Conservation (phyloP, 2,329 filamentous ascomycete species). For the Claviceps maximensis region DNA sequence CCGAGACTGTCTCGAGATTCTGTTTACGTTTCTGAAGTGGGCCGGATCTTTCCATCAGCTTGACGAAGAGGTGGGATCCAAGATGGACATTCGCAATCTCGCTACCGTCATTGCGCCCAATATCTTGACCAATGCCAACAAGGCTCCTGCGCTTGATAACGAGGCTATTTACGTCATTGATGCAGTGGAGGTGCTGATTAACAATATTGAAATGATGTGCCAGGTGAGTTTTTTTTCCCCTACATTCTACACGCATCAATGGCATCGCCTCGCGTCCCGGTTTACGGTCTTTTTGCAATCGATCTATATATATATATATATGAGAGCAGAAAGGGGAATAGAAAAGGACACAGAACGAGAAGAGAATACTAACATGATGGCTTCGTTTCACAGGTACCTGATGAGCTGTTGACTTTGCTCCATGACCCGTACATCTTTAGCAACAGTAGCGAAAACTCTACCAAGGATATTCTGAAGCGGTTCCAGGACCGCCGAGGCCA, state of each 20-base stretch:
- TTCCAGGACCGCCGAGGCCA: slow-evolving; percentile 65
- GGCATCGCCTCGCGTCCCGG: not conserved
- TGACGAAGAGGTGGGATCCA: slow-evolving; percentile 91
- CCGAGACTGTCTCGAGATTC: slow-evolving; percentile 83
- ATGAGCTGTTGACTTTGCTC: slow-evolving; percentile 76
- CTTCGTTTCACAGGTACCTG: slow-evolving; percentile 56
- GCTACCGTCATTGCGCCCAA: slow-evolving; percentile 97
- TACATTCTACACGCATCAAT: too few species aligned
- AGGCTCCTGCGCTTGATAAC: slow-evolving; percentile 57
- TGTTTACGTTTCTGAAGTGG: slow-evolving; percentile 96
- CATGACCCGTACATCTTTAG: slow-evolving; percentile 74
- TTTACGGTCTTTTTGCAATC: not conserved
- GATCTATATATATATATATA: too few species aligned
- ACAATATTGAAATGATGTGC: slow-evolving; percentile 91
- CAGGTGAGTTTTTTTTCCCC: slow-evolving; percentile 52
- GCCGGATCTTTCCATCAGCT: slow-evolving; percentile 93
- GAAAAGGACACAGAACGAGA: not conserved
- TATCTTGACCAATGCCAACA: slow-evolving; percentile 62
- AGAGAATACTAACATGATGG: not conserved
- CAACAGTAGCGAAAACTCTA: slow-evolving; percentile 74
- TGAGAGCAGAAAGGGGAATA: too few species aligned
- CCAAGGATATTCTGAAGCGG: slow-evolving; percentile 90
- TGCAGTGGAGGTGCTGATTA: slow-evolving; percentile 81
- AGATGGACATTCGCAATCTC: slow-evolving; percentile 98
- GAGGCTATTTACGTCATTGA: slow-evolving; percentile 91